Conservation (phyloP, 805 yeast genomes). For the Metahyphopichia silvanorum region DNA sequence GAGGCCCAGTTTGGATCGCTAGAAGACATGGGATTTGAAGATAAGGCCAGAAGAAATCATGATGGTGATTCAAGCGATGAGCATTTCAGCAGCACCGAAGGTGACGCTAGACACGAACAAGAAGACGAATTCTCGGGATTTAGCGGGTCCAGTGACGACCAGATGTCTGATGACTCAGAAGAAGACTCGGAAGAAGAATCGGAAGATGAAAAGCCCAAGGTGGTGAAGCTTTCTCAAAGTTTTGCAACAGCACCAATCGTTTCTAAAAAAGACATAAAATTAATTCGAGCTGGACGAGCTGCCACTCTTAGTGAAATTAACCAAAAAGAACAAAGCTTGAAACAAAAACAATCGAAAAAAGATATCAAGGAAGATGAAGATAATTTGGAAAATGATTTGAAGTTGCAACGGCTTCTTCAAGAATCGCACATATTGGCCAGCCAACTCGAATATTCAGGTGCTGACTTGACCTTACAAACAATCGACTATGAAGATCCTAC, state of each 20-base stretch:
- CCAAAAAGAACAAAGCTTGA: constrained; percentile 18
- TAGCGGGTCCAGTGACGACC: constrained; percentile 2
- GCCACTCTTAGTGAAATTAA: constrained; percentile 40
- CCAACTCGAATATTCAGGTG: constrained; percentile 53
- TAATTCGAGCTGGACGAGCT: constrained; percentile 60
- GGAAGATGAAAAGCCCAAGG: constrained; percentile 31
- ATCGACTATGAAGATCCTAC: constrained; percentile 58
- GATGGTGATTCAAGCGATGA: constrained; percentile 12
- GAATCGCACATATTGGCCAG: constrained; percentile 67
- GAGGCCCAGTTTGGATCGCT: constrained; percentile 64
- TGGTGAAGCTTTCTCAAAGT: constrained; percentile 45
- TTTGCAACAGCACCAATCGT: constrained; percentile 17
- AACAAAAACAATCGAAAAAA: constrained; percentile 30
- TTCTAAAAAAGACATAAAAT: constrained; percentile 48
- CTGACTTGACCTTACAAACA: constrained; percentile 61
- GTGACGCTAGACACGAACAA: constrained; percentile 14
- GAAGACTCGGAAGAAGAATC: constrained; percentile 10
- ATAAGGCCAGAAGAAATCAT: constrained; percentile 19
- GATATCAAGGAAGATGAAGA: constrained; percentile 42
- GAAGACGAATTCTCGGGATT: constrained; percentile 8
- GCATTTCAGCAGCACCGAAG: constrained; percentile 19
- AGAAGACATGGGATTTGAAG: constrained; percentile 42
- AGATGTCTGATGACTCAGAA: constrained; percentile 4
- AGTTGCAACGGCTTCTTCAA: constrained; percentile 61
- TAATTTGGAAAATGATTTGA: constrained; percentile 66